These are phyloP conservation scores for Babesia microti DNA, from an alignment of 169 alveolate species.

Conservation along the genomic window DNA sequence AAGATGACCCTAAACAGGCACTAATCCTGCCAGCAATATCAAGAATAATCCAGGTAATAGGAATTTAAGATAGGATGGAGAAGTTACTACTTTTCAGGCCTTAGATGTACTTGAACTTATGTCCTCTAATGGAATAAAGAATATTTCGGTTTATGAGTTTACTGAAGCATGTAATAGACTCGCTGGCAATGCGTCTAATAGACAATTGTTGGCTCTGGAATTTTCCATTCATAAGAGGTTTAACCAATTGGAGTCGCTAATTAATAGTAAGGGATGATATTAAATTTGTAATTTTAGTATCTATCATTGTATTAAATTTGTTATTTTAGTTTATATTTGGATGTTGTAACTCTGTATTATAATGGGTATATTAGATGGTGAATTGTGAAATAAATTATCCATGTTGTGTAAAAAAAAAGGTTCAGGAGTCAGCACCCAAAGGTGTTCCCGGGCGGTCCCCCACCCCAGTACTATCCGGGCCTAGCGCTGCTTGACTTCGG, in stretches of 20 bases:
- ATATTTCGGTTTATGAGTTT: constrained; percentile 17
- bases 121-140: constrained; percentile 10
- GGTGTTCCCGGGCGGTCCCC: constrained; percentile 69
- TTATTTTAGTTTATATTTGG: constrained; percentile 1
- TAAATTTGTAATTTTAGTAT: constrained; percentile 1
- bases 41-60: too few species aligned
- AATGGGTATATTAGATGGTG: neutral
- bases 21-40: constrained; percentile 12
- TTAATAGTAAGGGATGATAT: too few species aligned
- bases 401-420: neutral
- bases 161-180: constrained; percentile 23
- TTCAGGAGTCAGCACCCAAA: constrained; percentile 51
- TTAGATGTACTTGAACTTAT: constrained; percentile 32
- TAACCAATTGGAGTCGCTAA: constrained; percentile 10
- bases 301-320: neutral
- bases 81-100: constrained; percentile 28
- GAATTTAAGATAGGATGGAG: too few species aligned
- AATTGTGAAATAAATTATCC: neutral
- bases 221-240: constrained; percentile 8
- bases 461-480: constrained; percentile 84
- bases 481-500: constrained; percentile 86
- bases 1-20: constrained; percentile 10
- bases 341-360: neutral
- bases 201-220: constrained; percentile 22
- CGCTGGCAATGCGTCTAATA: constrained; percentile 16